Base-by-base conservation (phyloP, 2,329 filamentous ascomycete species). In the Aspergillus phoenicis region DNA sequence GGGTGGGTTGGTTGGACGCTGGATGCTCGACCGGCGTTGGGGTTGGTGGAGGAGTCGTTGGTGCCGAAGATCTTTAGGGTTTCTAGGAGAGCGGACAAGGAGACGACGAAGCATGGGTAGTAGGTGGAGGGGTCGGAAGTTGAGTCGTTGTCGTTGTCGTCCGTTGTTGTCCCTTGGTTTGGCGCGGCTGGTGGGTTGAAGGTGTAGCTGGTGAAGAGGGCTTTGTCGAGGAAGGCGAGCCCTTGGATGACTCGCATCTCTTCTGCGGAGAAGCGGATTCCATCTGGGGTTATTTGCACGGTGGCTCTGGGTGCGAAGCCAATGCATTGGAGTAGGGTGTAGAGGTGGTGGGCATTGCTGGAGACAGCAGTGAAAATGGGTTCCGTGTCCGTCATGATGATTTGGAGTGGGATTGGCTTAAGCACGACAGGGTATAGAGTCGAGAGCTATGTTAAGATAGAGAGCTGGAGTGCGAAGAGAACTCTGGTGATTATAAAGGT, bases 1-100 rank as follows among this genome's bases (percentile, higher is more conserved):
- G 70, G 65, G 26, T 72, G 71, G 10, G 65, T 66, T n/a, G 71
- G 70, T 22, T 73, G 72, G 36, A 75, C 65, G 55, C 69, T 73
- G 53, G 66, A 66, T 57, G 72, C 70, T 48, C 68, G 61, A 52
- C 55, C 70, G 48, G 62, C 57, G 48, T 64, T 66, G 43, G 66
- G 63, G 24, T 63, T 59, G 4, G 84, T 43, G 80, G 82, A 67
- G 5, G 85, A 81, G 13, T 87, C 83, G 66, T 91, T 90, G 49
- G 93, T 86, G 53, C 92, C 92, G 71, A 99, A 96, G 53, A 99
- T 98, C 71, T 97, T 94, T 7, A 99, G 84, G 0, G 94, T 96
- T 78, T 98, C 95, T 57, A 99, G 86, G 3, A 99, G 85, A 17
- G 94, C 91, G 4, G 89, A 84, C 8, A 99, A 85, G 2, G 93